Conservation (phyloP, 2,329 filamentous ascomycete species). For the Clonostachys solani region DNA sequence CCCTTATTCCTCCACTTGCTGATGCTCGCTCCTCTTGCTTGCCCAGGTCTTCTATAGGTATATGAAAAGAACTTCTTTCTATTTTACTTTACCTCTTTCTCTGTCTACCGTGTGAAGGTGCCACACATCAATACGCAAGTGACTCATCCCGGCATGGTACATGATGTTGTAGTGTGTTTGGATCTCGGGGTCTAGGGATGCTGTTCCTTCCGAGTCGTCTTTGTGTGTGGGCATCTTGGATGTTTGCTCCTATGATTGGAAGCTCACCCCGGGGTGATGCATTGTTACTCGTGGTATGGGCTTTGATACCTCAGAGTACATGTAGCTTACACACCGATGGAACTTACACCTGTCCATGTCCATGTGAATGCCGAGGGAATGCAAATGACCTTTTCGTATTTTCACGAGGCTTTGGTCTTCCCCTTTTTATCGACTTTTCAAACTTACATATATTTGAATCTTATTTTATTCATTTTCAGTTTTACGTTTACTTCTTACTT, state of each 20-base stretch:
- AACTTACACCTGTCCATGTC: background rate
- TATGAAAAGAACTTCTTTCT: slow-evolving; percentile 4
- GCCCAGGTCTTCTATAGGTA: slow-evolving; percentile 18
- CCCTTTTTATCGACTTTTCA: slow-evolving; percentile 5
- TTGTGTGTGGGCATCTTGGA: background rate
- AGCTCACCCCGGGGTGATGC: too few relatives aligned
- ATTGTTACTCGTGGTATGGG: too few relatives aligned
- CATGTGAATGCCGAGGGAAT: slow-evolving; percentile 7
- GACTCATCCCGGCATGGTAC: too few relatives aligned
- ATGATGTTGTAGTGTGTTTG: too few relatives aligned
- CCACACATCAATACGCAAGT: too few relatives aligned
- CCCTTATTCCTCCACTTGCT: slow-evolving; percentile 4
- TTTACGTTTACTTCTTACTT: background rate
- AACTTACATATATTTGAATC: background rate
- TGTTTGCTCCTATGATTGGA: background rate
- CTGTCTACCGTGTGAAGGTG: too few relatives aligned
- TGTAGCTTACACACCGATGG: too few relatives aligned
- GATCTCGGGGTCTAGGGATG: too few relatives aligned
- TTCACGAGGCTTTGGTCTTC: slow-evolving; percentile 4
- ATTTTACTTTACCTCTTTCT: background rate
- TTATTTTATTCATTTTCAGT: background rate
- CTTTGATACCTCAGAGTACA: too few relatives aligned
- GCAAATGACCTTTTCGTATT: too few relatives aligned
- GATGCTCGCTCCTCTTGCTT: slow-evolving; percentile 15
- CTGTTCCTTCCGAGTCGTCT: background rate